A percentile compares a stretch with the other conserved stretches of the same genome.
These are phyloP conservation scores for Lyophyllum atratum DNA, from an alignment of 768 basidiomycete species.

Conservation along the genomic window DNA sequence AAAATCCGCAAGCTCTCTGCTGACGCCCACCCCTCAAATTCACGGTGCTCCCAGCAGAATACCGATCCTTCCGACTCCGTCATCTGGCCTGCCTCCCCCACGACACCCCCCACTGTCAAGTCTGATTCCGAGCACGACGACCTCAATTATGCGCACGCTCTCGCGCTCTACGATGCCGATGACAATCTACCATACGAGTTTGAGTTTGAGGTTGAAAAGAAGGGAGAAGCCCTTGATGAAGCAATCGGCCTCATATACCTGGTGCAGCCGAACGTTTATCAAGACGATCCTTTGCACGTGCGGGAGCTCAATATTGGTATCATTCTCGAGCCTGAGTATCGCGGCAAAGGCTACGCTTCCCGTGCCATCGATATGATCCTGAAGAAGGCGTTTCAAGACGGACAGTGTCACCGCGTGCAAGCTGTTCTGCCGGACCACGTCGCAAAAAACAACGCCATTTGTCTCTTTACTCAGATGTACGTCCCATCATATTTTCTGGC, in stretches of 20 bases:
- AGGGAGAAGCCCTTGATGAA: no score
- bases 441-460: slow-evolving; percentile 42
- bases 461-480: slow-evolving; percentile 49
- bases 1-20: neutral
- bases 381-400: slow-evolving; percentile 46
- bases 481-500: slow-evolving; percentile 7
- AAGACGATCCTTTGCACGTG: slow-evolving; percentile 29
- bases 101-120: neutral
- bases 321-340: slow-evolving; percentile 38
- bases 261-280: slow-evolving; percentile 25
- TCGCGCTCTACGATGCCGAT: neutral
- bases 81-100: neutral
- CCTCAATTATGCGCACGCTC: neutral
- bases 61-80: neutral
- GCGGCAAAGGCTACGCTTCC: slow-evolving; percentile 44
- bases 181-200: no score
- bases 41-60: neutral
- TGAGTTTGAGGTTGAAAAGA: no score
- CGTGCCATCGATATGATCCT: slow-evolving; percentile 48
- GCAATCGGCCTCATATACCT: slow-evolving; percentile 49
- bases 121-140: neutral
- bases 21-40: neutral
- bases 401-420: slow-evolving; percentile 52
- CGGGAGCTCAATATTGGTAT: slow-evolving; percentile 61
- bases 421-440: slow-evolving; percentile 49